Evolutionary conservation across 345 rosid species (phyloP).

Genomic region (Conringia planisiliqua): DNA sequence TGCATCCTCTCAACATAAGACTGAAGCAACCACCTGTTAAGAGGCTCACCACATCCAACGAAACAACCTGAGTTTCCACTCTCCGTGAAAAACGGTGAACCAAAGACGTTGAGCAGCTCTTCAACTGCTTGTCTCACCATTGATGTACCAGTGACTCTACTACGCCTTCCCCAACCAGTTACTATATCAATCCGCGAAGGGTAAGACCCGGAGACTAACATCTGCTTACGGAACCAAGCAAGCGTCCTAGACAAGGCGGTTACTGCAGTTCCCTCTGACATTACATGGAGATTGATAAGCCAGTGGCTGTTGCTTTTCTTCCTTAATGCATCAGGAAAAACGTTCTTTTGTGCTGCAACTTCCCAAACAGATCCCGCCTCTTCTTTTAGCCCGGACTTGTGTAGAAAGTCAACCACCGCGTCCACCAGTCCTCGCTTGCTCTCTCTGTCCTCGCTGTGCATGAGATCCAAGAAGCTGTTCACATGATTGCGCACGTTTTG

Average conservation of each 20-base stretch:
- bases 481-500: slow-evolving; percentile 78
- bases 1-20: slow-evolving; percentile 92
- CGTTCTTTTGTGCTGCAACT: slow-evolving; percentile 76
- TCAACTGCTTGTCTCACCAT: slow-evolving; percentile 76
- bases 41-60: slow-evolving; percentile 84
- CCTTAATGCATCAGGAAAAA: slow-evolving; percentile 76
- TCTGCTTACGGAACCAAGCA: slow-evolving; percentile 80
- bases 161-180: slow-evolving; percentile 94
- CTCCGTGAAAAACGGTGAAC: slow-evolving; percentile 76
- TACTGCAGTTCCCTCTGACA: slow-evolving; percentile 94
- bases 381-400: slow-evolving; percentile 88
- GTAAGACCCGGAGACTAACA: slow-evolving; percentile 59
- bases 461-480: slow-evolving; percentile 68
- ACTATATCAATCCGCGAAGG: slow-evolving; percentile 85
- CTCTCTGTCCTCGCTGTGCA: slow-evolving; percentile 97
- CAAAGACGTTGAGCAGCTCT: slow-evolving; percentile 67
- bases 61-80: slow-evolving; percentile 88
- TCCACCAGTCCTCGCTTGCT: slow-evolving; percentile 95
- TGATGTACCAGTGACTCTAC: slow-evolving; percentile 87
- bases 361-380: slow-evolving; percentile 97
- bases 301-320: slow-evolving; percentile 79
- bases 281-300: slow-evolving; percentile 93
- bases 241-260: slow-evolving; percentile 81
- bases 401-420: slow-evolving; percentile 84
- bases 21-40: slow-evolving; percentile 68